Evolutionary conservation across 805 yeast species (phyloP), one percentile per base, ranked within the genome.

Genomic region (Nakazawaea anatomiae): DNA sequence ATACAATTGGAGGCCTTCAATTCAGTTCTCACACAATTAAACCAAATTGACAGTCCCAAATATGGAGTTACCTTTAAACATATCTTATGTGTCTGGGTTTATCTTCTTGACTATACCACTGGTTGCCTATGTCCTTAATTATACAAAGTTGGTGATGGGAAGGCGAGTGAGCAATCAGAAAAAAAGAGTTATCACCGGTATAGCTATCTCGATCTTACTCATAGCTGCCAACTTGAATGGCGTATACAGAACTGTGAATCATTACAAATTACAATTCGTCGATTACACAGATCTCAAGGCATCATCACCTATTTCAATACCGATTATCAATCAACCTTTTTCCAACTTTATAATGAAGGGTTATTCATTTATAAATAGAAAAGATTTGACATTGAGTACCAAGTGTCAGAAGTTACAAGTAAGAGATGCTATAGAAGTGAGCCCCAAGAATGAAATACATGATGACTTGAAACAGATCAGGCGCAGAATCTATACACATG

Each of bases 401-500:
- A 14, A 42, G 8, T 45, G 47, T 50, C 38, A 38, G 8, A 41
- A 50, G 27, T 18, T 42, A 30, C 48, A 46, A 29, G 47, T 36
- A 6, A 41, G 46, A 11, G 49, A 45, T 32, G 44, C 25, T 11
- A 12, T 50, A 7, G 32, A 36, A 11, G 52, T 50, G 38, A 40
- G 46, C 29, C 43, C 43, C 4, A 42, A 35, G 30, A 28, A 35
- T 25, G 46, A 46, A 39, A 50, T 50, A 9, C 42, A 42, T 42
- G 52, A 45, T 39, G 47, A 51, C 42, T 39, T 51, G 39, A 42
- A 30, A 14, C 12, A 42, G 28, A 46, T 51, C 29, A 18, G 53
- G 9, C 36, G 49, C 8, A 30, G 41, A 28, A 32, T 51, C 4
- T 35, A 51, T 31, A n/a, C 41, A 25, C 46, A 46, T 36, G 44